Evolutionary conservation across 2,329 filamentous ascomycete genomes (phyloP), one percentile per base, ranked within the genome.

Genomic region (Allantophomopsis cytisporea): DNA sequence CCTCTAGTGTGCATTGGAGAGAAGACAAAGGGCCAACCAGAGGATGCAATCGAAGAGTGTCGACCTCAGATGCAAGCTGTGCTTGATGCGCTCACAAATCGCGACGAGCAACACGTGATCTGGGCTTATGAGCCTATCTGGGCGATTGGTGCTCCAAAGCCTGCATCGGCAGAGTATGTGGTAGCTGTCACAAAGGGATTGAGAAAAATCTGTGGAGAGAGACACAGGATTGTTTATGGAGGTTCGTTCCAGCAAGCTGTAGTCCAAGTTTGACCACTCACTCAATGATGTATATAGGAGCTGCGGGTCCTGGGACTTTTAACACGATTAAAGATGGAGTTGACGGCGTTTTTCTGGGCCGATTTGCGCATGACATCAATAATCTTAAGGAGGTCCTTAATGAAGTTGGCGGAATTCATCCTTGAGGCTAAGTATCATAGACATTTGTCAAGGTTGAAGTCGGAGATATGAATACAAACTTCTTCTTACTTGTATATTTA

Each of bases 1-100:
- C 85, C 86, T 2, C 66, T 93, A 1, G 73, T 93, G 1, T 93
- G 86, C 59, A 74, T 93, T 15, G 85, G 86, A 10, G 86, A 93
- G 64, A 64, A 70, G 50, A 73, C 63, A 2, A 35, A 48, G 16
- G 60, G 55, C 8, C 61, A 66, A 1, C 67, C 80, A 0, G 68
- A 66, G 0, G 54, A 64, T 1, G 83, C 83, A 0, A 69, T 84
- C 2, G 58, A 65, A 12, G 80, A 88, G 56, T 83, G 83, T 50
- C 64, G 62, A 30, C 60, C 62, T 4, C 83, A 89, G 58, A 66
- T 93, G 41, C 65, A 67, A 31, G 64, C 73, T 1, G 75, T 84
- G 2, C 55, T 91, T 38, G 61, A 62, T 1, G 70, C 66, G 0
- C 62, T 89, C 7, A 20, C 4, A 7, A 7, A 20, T 20, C 18